A percentile compares a stretch with the other conserved stretches of the same genome.
Evolutionary conservation across 2,329 filamentous ascomycete species (phyloP).

Genomic region (Claviceps sp.): DNA sequence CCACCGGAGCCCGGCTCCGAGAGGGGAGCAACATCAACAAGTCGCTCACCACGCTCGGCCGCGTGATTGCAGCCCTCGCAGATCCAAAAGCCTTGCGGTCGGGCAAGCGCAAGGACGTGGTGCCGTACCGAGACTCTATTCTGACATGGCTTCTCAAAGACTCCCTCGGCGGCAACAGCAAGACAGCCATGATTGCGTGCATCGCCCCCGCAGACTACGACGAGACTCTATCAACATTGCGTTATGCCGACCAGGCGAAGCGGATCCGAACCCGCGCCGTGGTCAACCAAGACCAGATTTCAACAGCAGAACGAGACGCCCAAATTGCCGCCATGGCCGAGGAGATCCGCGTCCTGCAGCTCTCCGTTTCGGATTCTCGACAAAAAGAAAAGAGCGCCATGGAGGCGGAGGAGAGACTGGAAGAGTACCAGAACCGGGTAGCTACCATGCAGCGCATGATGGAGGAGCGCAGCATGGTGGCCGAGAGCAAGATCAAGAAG

Average conservation of each 20-base stretch:
- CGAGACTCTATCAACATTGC: slow-evolving; percentile 87
- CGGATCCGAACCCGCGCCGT: slow-evolving; percentile 87
- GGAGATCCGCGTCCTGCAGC: slow-evolving; percentile 76
- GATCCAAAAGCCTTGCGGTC: slow-evolving; percentile 46
- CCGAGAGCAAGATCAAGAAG: slow-evolving; percentile 86
- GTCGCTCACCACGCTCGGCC: slow-evolving; percentile 85
- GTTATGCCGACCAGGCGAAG: slow-evolving; percentile 96
- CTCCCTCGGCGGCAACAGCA: slow-evolving; percentile 88
- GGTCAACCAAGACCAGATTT: slow-evolving; percentile 91
- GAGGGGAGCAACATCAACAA: slow-evolving; percentile 99
- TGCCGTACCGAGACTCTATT: slow-evolving; percentile 87
- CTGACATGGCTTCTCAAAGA: slow-evolving; percentile 84
- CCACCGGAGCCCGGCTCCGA: slow-evolving; percentile 76
- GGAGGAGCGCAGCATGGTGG: slow-evolving; percentile 84
- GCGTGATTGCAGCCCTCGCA: slow-evolving; percentile 85
- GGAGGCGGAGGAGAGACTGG: slow-evolving; percentile 68
- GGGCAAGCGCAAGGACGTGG: slow-evolving; percentile 49
- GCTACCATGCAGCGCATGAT: slow-evolving; percentile 84
- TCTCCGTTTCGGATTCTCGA: slow-evolving; percentile 53
- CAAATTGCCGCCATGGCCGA: slow-evolving; percentile 92
- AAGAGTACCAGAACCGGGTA: slow-evolving; percentile 90
- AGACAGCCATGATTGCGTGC: slow-evolving; percentile 98
- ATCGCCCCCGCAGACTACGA: slow-evolving; percentile 94
- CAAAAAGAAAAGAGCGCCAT: slow-evolving; percentile 64
- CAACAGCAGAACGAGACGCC: slow-evolving; percentile 82